These are phyloP conservation scores for Thraustochytrium striatum DNA, from an alignment of 352 stramenopile species.

Conservation along the genomic window DNA sequence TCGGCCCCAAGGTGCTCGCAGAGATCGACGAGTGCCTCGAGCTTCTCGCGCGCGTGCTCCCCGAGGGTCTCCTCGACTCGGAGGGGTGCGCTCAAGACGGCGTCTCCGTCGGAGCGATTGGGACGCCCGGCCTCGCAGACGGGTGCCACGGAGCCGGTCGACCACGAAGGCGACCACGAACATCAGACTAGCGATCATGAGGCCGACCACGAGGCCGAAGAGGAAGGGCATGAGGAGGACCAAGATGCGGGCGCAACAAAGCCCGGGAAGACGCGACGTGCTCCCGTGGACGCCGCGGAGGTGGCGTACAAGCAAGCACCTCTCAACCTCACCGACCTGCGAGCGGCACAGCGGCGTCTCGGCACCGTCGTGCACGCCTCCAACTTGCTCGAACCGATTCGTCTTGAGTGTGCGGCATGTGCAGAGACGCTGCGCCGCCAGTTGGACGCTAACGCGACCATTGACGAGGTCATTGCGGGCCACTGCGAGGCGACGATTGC, in stretches of 20 bases:
- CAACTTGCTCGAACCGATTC: background rate
- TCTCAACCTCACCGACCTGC: conserved; percentile 3
- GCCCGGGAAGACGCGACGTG: too few relatives aligned
- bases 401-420: background rate
- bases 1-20: conserved; percentile 61
- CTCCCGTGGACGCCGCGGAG: conserved; percentile 2
- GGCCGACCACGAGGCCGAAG: background rate
- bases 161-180: background rate
- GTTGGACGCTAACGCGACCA: conserved; percentile 60
- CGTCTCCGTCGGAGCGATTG: too few relatives aligned
- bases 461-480: conserved; percentile 62
- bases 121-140: too few relatives aligned
- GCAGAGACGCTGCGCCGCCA: conserved; percentile 11
- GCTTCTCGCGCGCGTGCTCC: conserved; percentile 62
- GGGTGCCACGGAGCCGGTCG: background rate
- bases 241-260: background rate
- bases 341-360: conserved; percentile 1
- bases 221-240: conserved; percentile 6
- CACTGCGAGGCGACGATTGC: conserved; percentile 64
- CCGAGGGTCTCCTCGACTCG: too few relatives aligned
- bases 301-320: conserved; percentile 30
- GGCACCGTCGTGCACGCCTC: conserved; percentile 13
- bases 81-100: too few relatives aligned
- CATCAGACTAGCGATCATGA: background rate
- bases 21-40: conserved; percentile 58